Base-by-base conservation (phyloP, 768 basidiomycete species). In the Mycena chlorophos region DNA sequence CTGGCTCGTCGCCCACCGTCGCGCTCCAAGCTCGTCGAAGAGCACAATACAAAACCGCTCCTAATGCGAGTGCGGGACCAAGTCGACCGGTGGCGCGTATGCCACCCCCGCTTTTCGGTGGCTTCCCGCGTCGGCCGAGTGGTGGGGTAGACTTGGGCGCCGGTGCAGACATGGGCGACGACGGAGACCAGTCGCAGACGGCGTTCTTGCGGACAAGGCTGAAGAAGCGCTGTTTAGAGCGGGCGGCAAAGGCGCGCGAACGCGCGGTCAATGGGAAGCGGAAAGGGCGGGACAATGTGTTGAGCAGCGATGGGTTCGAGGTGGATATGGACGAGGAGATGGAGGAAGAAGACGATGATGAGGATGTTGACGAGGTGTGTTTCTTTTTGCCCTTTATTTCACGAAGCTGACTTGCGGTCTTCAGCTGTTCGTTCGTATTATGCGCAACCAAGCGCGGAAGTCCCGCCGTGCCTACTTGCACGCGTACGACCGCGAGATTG, bases 221-320 rank as follows among this genome's bases (percentile, higher is more conserved):
- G 57, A 80, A 80, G 62, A 80, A 79, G 3, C 77, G 80, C 48
- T 88, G 86, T 66, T 64, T 86, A 40, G 84, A 87, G 65, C 75
- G 86, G 19, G 86, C 84, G 0, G 73, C 75, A 29, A 79, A 78
- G 58, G 82, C 82, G 20, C 74, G 87, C 43, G 76, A 77, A 38
- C 76, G 73, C 27, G 79, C 78, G 12, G 68, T 86, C 14, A 58
- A 58, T 34, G 64, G 66, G 27, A 66, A 68, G 20, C 70, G 70
- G 16, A 69, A 75, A 49, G 65, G 65, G 20, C 49, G 64, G 52
- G 22, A 6, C 13, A 69, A 69, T 55, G 75, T 77, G 19, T 64
- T 68, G 8, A 83, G 78, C 57, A 82, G 85, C 60, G 84, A 86
- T 63, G 75, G 66, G 0, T 73, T 70, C 54, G 81, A 78, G 28